Conservation (phyloP, 345 rosid species). For the Nephelium lappaceum region DNA sequence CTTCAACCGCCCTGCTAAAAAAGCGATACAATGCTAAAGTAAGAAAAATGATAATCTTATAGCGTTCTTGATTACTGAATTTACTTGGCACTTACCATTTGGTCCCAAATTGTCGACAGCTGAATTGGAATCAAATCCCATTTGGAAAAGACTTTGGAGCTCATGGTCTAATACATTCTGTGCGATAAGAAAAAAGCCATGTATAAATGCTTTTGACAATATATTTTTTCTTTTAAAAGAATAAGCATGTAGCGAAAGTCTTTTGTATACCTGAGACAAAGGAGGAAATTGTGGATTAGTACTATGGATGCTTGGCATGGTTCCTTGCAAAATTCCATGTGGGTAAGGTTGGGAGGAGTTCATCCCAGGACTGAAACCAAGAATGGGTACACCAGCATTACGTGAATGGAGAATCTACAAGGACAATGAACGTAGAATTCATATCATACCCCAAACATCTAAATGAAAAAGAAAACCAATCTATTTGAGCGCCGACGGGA, state of each 20-base stretch:
- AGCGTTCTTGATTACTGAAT: background rate
- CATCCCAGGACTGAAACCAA: constrained; percentile 49
- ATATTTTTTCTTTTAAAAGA: background rate
- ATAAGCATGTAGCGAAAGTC: background rate
- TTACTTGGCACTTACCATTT: constrained; percentile 46
- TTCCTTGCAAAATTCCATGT: constrained; percentile 47
- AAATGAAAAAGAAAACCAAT: background rate
- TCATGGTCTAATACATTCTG: constrained; percentile 70
- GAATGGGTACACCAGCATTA: constrained; percentile 45
- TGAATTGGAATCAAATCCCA: constrained; percentile 73
- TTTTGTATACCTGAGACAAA: constrained; percentile 56
- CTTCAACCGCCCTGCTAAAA: constrained; percentile 60
- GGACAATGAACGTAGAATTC: constrained; percentile 21
- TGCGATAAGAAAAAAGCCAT: background rate
- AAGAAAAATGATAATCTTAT: background rate
- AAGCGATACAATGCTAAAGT: background rate
- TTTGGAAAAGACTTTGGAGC: constrained; percentile 70
- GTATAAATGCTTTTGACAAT: constrained; percentile 4
- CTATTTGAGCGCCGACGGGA: constrained; percentile 9
- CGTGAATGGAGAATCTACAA: constrained; percentile 63
- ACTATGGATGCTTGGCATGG: constrained; percentile 47
- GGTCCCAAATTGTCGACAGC: constrained; percentile 59
- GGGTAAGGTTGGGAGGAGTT: constrained; percentile 48
- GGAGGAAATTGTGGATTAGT: constrained; percentile 60
- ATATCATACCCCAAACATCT: constrained; percentile 11